Percentiles rank a stretch among this genome's conserved stretches.
Evolutionary conservation across 2,329 filamentous ascomycete species (phyloP).

Genomic region (Cladorrhinum sp.): DNA sequence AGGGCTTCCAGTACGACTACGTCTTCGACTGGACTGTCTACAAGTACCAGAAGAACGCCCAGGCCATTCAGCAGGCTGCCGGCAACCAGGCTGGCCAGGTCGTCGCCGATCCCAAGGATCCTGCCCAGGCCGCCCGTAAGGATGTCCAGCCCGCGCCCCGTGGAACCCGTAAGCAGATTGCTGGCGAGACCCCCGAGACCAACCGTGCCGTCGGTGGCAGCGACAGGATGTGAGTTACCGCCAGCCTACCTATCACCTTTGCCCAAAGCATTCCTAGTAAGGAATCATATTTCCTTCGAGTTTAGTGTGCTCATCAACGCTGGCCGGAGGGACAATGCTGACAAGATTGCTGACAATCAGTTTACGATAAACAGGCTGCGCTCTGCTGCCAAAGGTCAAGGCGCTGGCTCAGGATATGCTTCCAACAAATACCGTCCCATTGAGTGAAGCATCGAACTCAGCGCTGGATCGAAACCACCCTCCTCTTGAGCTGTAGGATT

Average conservation of each 20-base stretch:
- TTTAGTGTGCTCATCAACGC: conserved; percentile 75
- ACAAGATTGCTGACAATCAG: conserved; percentile 79
- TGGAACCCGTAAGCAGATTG: conserved; percentile 79
- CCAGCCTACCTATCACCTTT: conserved; percentile 41
- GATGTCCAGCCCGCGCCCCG: conserved; percentile 45
- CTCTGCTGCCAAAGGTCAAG: conserved; percentile 70
- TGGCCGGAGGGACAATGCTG: conserved; percentile 71
- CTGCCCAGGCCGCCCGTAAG: conserved; percentile 24
- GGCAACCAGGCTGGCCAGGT: conserved; percentile 53
- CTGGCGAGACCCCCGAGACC: conserved; percentile 67
- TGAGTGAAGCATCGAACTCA: conserved; percentile 37
- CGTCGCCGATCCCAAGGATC: conserved; percentile 15
- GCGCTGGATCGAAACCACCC: conserved; percentile 25
- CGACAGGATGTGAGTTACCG: conserved; percentile 94
- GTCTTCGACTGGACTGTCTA: conserved; percentile 99
- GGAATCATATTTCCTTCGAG: conserved; percentile 80
- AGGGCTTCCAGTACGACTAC: conserved; percentile 99
- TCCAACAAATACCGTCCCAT: conserved; percentile 42
- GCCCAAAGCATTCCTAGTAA: conserved; percentile 74
- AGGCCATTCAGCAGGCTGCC: conserved; percentile 79
- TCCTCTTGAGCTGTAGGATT: conserved; percentile 24
- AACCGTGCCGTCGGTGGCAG: conserved; percentile 74
- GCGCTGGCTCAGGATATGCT: conserved; percentile 40
- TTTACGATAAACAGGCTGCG: conserved; percentile 81
- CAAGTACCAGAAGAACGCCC: conserved; percentile 99